A percentile compares a stretch with the other conserved stretches of the same genome.
Evolutionary conservation across 345 rosid genomes (phyloP).

Genomic region (Lepidium aucheri): DNA sequence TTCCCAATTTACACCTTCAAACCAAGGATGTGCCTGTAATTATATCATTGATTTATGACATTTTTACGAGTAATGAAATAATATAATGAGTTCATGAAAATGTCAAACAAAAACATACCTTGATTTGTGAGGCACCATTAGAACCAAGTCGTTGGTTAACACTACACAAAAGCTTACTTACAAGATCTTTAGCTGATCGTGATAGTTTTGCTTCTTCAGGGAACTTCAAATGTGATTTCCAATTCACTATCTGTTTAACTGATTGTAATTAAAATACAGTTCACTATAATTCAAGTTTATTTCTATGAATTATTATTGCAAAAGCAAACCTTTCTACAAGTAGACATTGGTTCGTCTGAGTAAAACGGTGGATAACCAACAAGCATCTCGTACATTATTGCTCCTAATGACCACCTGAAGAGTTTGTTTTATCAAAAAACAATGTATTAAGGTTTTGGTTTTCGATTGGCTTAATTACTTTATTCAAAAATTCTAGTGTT

Average conservation of each 20-base stretch:
- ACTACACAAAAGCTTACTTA: conserved; percentile 71
- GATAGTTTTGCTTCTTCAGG: conserved; percentile 89
- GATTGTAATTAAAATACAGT: background rate
- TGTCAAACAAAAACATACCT: conserved; percentile 48
- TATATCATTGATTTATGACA: conserved; percentile 5
- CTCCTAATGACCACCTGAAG: conserved; percentile 89
- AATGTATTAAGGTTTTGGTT: background rate
- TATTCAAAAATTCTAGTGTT: too few species aligned
- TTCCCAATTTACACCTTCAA: conserved; percentile 67
- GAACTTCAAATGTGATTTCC: conserved; percentile 93
- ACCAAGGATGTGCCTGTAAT: conserved; percentile 82
- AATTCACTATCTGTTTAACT: conserved; percentile 62
- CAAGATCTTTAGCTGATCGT: conserved; percentile 61
- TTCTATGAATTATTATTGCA: too few species aligned
- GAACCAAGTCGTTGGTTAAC: conserved; percentile 79
- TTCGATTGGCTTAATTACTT: too few species aligned
- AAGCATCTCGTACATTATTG: conserved; percentile 91
- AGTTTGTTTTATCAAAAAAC: background rate
- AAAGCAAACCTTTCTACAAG: conserved; percentile 70
- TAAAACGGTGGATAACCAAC: conserved; percentile 94
- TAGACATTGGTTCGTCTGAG: conserved; percentile 87
- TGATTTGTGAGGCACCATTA: conserved; percentile 75
- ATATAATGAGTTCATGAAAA: background rate
- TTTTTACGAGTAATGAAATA: conserved; percentile 9
- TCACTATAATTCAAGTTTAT: background rate